Evolutionary conservation across 1,139 yeast genomes (phyloP).

Genomic region (Maudiozyma humilis): DNA sequence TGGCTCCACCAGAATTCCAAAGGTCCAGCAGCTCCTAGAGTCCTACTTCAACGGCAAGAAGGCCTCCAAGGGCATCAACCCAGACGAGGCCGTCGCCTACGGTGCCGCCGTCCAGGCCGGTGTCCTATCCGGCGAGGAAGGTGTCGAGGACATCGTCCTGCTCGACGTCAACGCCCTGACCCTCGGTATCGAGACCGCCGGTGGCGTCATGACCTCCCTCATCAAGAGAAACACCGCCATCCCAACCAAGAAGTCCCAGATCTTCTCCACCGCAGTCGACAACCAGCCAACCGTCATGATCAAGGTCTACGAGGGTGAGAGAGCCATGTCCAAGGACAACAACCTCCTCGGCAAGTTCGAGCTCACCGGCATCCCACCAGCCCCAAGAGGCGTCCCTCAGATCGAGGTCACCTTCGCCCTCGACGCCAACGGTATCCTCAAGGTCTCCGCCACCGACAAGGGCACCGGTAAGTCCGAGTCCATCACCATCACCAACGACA

Average conservation of each 20-base stretch:
- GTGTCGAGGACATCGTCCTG: constrained; percentile 71
- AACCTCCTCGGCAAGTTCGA: constrained; percentile 91
- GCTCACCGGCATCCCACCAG: constrained; percentile 88
- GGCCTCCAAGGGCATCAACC: constrained; percentile 92
- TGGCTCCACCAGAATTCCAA: constrained; percentile 97
- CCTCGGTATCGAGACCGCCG: constrained; percentile 93
- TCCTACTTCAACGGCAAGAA: constrained; percentile 85
- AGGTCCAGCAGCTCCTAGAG: constrained; percentile 86
- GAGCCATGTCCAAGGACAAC: constrained; percentile 92
- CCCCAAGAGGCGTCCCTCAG: constrained; percentile 97
- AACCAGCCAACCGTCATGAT: constrained; percentile 93
- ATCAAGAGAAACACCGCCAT: constrained; percentile 93
- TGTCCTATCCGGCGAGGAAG: constrained; percentile 75
- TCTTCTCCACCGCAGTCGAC: constrained; percentile 92
- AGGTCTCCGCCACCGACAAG: constrained; percentile 87
- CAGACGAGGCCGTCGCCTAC: constrained; percentile 95
- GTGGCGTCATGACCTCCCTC: constrained; percentile 96
- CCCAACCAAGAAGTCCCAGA: constrained; percentile 92
- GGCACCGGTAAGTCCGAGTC: constrained; percentile 95
- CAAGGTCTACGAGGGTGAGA: constrained; percentile 94
- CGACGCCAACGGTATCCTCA: constrained; percentile 92
- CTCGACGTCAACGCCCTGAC: constrained; percentile 90
- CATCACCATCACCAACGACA: constrained; percentile 90
- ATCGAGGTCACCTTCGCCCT: constrained; percentile 91
- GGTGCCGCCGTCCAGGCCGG: constrained; percentile 99